A percentile compares a stretch with the other conserved stretches of the same genome.
Conservation (phyloP, 164 flowering plant genomes). For the Dillenia turbinata region DNA sequence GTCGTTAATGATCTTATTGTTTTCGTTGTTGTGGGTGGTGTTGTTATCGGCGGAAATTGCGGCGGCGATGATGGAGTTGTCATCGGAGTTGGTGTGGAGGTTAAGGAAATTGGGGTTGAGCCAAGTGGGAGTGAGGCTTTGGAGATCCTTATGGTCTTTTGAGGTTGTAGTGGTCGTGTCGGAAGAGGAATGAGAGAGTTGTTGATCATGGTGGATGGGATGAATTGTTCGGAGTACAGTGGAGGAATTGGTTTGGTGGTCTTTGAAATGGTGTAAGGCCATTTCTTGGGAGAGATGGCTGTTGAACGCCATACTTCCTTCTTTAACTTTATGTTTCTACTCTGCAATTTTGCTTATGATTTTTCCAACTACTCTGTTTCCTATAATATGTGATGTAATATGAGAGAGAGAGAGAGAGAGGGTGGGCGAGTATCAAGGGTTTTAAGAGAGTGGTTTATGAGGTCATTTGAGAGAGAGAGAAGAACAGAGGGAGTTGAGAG, state of each 20-base stretch:
- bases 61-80: constrained; percentile 34
- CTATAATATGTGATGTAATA: not conserved
- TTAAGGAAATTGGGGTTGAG: constrained; percentile 50
- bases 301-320: constrained; percentile 35
- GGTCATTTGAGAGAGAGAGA: too few relatives aligned
- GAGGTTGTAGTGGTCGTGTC: not conserved
- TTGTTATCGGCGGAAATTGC: constrained; percentile 23
- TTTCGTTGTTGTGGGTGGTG: constrained; percentile 9
- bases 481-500: too few relatives aligned
- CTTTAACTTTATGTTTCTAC: not conserved
- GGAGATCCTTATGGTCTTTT: not conserved
- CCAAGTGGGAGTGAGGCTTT: constrained; percentile 36
- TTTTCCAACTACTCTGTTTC: not conserved
- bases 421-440: not conserved
- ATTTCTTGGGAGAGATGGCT: constrained; percentile 34
- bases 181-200: constrained; percentile 5
- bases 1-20: constrained; percentile 4
- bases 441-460: too few relatives aligned
- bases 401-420: not conserved
- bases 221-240: constrained; percentile 11
- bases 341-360: not conserved
- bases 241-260: constrained; percentile 16
- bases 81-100: constrained; percentile 33
- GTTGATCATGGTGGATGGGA: constrained; percentile 11
- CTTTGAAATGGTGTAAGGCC: constrained; percentile 37